phyloP scores from a whole-genome alignment of 345 rosid species.

The Arabis hirsuta region DNA sequence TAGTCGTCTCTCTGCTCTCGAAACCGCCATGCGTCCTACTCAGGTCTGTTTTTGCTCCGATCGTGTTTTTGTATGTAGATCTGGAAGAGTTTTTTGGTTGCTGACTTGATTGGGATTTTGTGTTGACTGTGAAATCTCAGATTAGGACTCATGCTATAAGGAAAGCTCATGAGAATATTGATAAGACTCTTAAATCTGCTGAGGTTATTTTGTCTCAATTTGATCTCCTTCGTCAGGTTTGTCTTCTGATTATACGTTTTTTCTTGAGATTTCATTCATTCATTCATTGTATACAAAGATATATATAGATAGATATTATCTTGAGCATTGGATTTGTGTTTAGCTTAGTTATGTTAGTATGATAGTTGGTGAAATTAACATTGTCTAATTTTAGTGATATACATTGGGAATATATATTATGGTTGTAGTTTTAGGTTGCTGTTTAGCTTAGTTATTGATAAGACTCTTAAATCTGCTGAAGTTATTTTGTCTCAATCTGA shows the following conservation, averaged over 20 bases:
- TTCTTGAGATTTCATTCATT: neutral
- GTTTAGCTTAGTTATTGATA: too few species aligned
- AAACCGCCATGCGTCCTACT: slow-evolving; percentile 99
- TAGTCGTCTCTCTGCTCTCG: slow-evolving; percentile 97
- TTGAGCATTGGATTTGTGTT: slow-evolving; percentile 1
- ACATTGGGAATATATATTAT: too few species aligned
- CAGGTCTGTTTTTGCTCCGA: slow-evolving; percentile 58
- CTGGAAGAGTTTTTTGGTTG: slow-evolving; percentile 2
- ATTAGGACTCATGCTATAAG: slow-evolving; percentile 91
- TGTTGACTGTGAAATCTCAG: slow-evolving; percentile 52
- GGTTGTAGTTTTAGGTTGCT: too few species aligned
- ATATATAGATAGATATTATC: neutral
- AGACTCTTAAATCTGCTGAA: slow-evolving; percentile 88
- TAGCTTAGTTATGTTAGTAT: too few species aligned
- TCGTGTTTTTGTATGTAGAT: slow-evolving; percentile 8
- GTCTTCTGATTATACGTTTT: slow-evolving; percentile 33
- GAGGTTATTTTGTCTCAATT: slow-evolving; percentile 82
- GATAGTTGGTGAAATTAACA: too few species aligned
- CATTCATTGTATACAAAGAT: neutral
- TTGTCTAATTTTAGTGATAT: too few species aligned
- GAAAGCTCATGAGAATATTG: slow-evolving; percentile 98
- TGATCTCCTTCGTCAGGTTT: slow-evolving; percentile 84
- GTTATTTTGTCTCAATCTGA: slow-evolving; percentile 80
- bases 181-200: slow-evolving; percentile 86
- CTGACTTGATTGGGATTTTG: slow-evolving; percentile 39